phyloP scores from a whole-genome alignment of 2,329 filamentous ascomycete species.

The Venturia oleaginea region DNA sequence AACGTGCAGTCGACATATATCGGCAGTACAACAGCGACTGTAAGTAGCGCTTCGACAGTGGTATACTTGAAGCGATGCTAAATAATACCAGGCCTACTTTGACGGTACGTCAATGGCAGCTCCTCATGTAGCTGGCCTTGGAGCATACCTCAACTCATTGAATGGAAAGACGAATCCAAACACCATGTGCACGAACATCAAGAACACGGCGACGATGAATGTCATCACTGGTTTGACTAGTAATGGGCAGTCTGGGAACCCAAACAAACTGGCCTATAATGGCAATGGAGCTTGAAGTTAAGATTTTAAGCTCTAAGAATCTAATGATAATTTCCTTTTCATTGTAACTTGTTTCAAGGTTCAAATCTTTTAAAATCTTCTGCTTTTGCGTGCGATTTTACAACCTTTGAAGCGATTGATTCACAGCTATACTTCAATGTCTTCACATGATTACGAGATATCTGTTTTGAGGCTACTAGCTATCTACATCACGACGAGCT shows the following conservation, averaged over 20 bases:
- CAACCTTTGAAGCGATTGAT: too few species aligned
- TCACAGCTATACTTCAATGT: too few species aligned
- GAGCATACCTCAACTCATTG: conserved; percentile 55
- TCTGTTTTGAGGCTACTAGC: too few species aligned
- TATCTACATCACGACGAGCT: too few species aligned
- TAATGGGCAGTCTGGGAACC: background rate
- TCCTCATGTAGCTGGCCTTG: conserved; percentile 62
- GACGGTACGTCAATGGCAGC: conserved; percentile 59
- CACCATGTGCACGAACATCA: conserved; percentile 8
- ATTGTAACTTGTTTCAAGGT: too few species aligned
- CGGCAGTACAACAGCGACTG: conserved; percentile 10
- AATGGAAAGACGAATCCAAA: conserved; percentile 24
- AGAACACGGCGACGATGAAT: conserved; percentile 10
- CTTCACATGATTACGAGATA: too few species aligned
- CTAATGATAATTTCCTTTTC: background rate
- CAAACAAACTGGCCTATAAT: conserved; percentile 10
- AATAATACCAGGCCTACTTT: conserved; percentile 36
- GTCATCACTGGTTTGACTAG: background rate
- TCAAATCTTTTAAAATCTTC: too few species aligned
- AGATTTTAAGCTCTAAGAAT: background rate
- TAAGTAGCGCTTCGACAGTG: background rate
- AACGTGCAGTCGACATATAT: conserved; percentile 10
- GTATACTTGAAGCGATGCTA: background rate
- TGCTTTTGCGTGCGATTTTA: too few species aligned
- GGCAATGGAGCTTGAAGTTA: background rate